Evolutionary conservation across 1,284 basidiomycete species (phyloP).

Genomic region (Rhodotorula sp.): DNA sequence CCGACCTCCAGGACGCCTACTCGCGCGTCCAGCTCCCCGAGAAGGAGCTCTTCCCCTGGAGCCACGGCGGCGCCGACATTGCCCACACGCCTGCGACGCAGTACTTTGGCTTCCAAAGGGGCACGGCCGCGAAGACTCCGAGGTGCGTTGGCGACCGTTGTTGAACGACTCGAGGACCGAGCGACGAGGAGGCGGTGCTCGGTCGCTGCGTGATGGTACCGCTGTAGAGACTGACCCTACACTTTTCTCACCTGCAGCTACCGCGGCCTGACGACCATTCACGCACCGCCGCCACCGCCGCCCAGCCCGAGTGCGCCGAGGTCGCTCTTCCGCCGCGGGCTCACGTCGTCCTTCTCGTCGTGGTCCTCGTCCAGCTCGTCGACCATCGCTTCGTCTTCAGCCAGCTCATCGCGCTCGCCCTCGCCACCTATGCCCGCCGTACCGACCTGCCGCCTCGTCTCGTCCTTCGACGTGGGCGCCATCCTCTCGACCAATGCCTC

Average conservation of each 20-base stretch:
- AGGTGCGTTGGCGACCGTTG: slow-evolving; percentile 39
- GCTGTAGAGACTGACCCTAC: not conserved
- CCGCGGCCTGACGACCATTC: slow-evolving; percentile 39
- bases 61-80: slow-evolving; percentile 75
- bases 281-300: slow-evolving; percentile 15
- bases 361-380: slow-evolving; percentile 31
- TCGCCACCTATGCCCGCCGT: slow-evolving; percentile 15
- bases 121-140: slow-evolving; percentile 44
- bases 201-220: not conserved
- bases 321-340: slow-evolving; percentile 24
- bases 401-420: slow-evolving; percentile 27
- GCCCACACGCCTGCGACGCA: slow-evolving; percentile 71
- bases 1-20: slow-evolving; percentile 64
- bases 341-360: slow-evolving; percentile 32
- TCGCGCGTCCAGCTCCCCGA: slow-evolving; percentile 70
- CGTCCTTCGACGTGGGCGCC: slow-evolving; percentile 42
- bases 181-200: not conserved
- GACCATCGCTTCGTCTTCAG: slow-evolving; percentile 19
- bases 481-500: slow-evolving; percentile 52
- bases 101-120: slow-evolving; percentile 64
- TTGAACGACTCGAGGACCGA: not conserved
- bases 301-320: slow-evolving; percentile 8
- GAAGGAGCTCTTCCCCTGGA: slow-evolving; percentile 75
- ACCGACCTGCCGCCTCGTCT: slow-evolving; percentile 31
- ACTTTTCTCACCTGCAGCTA: slow-evolving; percentile 14